These are phyloP conservation scores for Uronychia binucleata DNA, from an alignment of 73 alveolate genomes.

Conservation along the genomic window DNA sequence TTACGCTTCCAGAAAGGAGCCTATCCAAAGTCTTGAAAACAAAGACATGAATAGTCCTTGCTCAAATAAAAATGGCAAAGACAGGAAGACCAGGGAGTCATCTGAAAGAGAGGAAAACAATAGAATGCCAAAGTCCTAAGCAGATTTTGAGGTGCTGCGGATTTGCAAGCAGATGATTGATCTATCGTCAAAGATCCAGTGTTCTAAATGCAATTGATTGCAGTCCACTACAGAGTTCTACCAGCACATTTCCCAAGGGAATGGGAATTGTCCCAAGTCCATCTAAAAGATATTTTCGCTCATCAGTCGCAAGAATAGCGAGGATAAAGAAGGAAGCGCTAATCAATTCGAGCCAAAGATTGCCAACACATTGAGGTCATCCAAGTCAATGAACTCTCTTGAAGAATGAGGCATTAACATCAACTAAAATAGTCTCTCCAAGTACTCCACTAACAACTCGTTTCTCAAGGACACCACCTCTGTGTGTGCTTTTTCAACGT, in stretches of 20 bases:
- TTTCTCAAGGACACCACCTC: not conserved
- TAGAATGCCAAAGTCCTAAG: not conserved
- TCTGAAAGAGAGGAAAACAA: not conserved
- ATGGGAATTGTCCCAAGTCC: not conserved
- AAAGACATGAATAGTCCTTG: too few relatives aligned
- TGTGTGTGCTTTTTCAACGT: too few relatives aligned
- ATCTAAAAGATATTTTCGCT: too few relatives aligned
- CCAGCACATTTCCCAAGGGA: not conserved
- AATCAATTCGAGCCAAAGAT: not conserved
- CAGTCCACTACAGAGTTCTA: not conserved
- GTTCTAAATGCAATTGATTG: not conserved
- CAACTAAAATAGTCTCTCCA: not conserved
- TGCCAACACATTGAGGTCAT: not conserved
- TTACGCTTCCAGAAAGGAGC: too few relatives aligned
- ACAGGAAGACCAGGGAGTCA: too few relatives aligned
- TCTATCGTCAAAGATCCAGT: not conserved
- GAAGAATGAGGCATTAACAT: not conserved
- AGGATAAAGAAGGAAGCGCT: not conserved
- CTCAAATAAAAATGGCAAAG: too few relatives aligned
- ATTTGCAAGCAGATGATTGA: not conserved
- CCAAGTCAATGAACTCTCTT: not conserved
- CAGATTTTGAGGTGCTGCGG: not conserved
- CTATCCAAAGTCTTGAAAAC: too few relatives aligned
- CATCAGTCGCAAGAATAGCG: not conserved
- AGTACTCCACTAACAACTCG: not conserved